These are phyloP conservation scores for Detonula confervacea DNA, from an alignment of 352 stramenopile genomes.

Conservation along the genomic window DNA sequence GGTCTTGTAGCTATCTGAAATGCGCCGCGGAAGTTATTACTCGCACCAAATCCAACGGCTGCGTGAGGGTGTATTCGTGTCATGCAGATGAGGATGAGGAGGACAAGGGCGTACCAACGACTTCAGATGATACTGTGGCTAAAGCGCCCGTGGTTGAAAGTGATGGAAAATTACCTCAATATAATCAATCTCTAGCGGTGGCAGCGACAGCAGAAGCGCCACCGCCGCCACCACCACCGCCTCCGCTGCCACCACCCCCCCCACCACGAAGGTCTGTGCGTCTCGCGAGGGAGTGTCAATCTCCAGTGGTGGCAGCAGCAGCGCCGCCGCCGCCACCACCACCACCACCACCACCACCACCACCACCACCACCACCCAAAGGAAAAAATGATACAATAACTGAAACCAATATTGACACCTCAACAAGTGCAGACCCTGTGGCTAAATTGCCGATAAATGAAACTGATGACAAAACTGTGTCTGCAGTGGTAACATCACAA, in stretches of 20 bases:
- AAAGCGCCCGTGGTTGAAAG: too few species aligned
- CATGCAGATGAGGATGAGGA: not conserved
- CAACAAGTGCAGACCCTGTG: too few species aligned
- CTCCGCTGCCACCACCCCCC: too few species aligned
- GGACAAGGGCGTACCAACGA: not conserved
- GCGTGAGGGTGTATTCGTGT: slow-evolving; percentile 15
- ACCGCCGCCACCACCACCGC: not conserved
- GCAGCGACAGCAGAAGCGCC: not conserved
- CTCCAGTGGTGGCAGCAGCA: not conserved
- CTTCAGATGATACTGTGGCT: not conserved
- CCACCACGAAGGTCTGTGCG: too few species aligned
- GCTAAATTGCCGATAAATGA: too few species aligned
- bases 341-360: not conserved
- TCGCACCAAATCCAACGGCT: slow-evolving; percentile 27
- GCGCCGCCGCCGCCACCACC: not conserved
- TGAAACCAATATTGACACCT: too few species aligned
- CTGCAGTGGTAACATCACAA: too few species aligned
- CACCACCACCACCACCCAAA: too few species aligned
- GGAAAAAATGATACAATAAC: too few species aligned
- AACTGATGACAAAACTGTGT: too few species aligned
- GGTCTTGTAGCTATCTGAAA: slow-evolving; percentile 18
- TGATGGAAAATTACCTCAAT: not conserved
- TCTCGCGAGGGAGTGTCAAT: too few species aligned
- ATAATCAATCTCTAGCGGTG: not conserved
- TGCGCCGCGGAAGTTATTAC: slow-evolving; percentile 28